Base-by-base conservation (phyloP, 2,329 filamentous ascomycete genomes). In the Scedosporium dehoogii region DNA sequence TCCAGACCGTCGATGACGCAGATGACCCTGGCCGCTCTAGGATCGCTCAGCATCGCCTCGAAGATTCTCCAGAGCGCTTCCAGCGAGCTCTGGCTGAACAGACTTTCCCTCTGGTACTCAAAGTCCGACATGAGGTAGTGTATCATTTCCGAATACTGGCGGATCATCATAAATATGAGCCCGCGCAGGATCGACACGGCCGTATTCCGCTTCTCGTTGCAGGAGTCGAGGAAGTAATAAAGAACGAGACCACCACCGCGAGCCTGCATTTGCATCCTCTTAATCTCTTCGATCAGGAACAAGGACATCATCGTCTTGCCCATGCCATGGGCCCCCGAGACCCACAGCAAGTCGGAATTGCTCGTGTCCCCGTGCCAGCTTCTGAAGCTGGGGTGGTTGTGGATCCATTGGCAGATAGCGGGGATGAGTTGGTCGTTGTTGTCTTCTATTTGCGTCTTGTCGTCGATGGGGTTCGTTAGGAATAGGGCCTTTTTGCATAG, bases 221-320 rank as follows among this genome's bases (percentile, higher is more conserved):
- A 59, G 1, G 67, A 68, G 61, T 70, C 66, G 58, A 66, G 68
- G 62, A 70, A 70, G 59, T 69, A 69, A 57, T 68, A 69, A 4
- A 63, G 63, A 2, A 70, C 62, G 1, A 66, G 66, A 23, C 67
- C 66, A 5, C 29, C 51, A 0, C 51, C 16, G 2, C 55, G 59
- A 2, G n/a, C 18, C 7, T 60, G 62, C 53, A 68, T 68, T 2
- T 12, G 25, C 21, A 29, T 62, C 9, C 63, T 59, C 12, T 55
- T 27, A 12, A 69, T 63, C 16, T 60, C 60, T n/a, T 69, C 67
- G 12, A 65, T 59, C n/a, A 70, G 67, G 63, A 64, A 69, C 2
- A 68, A 65, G 27, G 67, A 59, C 65, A 67, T 66, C 7, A 63
- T 67, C 7, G 66, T 67, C 60, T 69, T 69, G 14, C 68, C 67